These are phyloP conservation scores for Daldinia bambusicola DNA, from an alignment of 495 filamentous ascomycete genomes.

Conservation along the genomic window DNA sequence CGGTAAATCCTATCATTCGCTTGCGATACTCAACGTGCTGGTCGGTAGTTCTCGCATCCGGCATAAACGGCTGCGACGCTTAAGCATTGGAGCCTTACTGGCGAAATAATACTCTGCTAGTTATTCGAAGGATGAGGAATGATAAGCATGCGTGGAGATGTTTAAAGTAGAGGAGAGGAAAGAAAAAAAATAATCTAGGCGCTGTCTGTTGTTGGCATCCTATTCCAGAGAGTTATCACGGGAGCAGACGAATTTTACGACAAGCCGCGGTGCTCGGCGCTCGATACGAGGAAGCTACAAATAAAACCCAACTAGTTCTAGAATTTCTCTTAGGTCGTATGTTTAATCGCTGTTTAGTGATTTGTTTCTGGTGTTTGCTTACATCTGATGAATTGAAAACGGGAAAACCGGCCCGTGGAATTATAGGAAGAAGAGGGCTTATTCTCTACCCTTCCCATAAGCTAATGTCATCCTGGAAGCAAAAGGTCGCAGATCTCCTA, in stretches of 20 bases:
- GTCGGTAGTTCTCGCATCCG: not conserved
- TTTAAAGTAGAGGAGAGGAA: not conserved
- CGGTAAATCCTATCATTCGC: slow-evolving; percentile 22
- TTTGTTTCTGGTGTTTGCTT: slow-evolving; percentile 14
- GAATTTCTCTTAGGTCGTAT: slow-evolving; percentile 25
- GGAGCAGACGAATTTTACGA: slow-evolving; percentile 15
- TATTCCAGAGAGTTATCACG: slow-evolving; percentile 13
- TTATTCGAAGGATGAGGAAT: not conserved
- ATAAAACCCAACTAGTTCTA: not conserved
- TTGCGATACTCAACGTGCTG: not conserved
- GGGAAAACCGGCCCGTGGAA: slow-evolving; percentile 33
- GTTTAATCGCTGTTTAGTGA: slow-evolving; percentile 19
- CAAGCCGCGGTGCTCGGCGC: slow-evolving; percentile 5
- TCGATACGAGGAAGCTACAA: slow-evolving; percentile 2
- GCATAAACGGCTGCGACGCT: slow-evolving; percentile 8
- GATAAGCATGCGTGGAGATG: not conserved
- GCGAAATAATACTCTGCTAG: not conserved
- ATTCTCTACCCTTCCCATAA: not conserved
- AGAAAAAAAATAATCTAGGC: slow-evolving; percentile 1
- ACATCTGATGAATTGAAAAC: slow-evolving; percentile 10
- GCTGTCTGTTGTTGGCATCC: slow-evolving; percentile 11
- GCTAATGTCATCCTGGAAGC: slow-evolving; percentile 13
- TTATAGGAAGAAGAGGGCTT: not conserved
- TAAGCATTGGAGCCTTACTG: slow-evolving; percentile 10
- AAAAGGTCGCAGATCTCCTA: slow-evolving; percentile 41